phyloP scores from a whole-genome alignment of 2,329 filamentous ascomycete species.

The Aureobasidium sp. region DNA sequence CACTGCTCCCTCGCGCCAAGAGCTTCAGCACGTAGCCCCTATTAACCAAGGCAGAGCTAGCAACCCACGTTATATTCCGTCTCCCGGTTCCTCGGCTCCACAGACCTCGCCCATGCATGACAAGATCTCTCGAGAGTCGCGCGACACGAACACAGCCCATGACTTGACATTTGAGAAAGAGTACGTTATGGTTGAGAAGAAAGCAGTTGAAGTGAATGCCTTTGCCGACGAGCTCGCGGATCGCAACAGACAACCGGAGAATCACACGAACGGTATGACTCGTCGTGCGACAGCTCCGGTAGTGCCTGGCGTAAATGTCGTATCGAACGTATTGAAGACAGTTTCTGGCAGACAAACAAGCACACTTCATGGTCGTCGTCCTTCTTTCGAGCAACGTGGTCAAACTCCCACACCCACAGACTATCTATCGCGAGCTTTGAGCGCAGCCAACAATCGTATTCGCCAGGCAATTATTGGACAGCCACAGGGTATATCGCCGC shows the following conservation, averaged over 20 bases:
- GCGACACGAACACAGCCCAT: slow-evolving; percentile 56
- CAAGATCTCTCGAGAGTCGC: slow-evolving; percentile 14
- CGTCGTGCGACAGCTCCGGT: slow-evolving; percentile 75
- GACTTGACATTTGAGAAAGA: slow-evolving; percentile 88
- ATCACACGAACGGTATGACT: slow-evolving; percentile 46
- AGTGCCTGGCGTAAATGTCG: slow-evolving; percentile 51
- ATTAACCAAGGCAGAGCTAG: neutral
- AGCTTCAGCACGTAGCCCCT: neutral
- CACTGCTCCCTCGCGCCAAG: slow-evolving; percentile 13
- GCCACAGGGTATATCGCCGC: slow-evolving; percentile 60
- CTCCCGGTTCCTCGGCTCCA: slow-evolving; percentile 14
- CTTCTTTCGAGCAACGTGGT: slow-evolving; percentile 67
- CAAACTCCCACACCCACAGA: slow-evolving; percentile 71
- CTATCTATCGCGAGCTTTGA: slow-evolving; percentile 88
- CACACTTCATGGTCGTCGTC: slow-evolving; percentile 57
- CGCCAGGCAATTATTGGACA: slow-evolving; percentile 52
- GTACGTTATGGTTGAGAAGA: slow-evolving; percentile 93
- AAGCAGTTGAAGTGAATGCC: slow-evolving; percentile 91
- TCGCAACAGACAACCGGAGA: slow-evolving; percentile 30
- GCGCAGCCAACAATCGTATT: slow-evolving; percentile 74
- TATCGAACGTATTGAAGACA: slow-evolving; percentile 68
- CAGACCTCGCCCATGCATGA: slow-evolving; percentile 29
- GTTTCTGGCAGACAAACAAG: slow-evolving; percentile 57
- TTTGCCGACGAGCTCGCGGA: slow-evolving; percentile 84
- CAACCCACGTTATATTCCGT: neutral